A percentile compares a stretch with the other conserved stretches of the same genome.
Conservation (phyloP, 1,284 basidiomycete genomes). For the Inonotus hispidus region DNA sequence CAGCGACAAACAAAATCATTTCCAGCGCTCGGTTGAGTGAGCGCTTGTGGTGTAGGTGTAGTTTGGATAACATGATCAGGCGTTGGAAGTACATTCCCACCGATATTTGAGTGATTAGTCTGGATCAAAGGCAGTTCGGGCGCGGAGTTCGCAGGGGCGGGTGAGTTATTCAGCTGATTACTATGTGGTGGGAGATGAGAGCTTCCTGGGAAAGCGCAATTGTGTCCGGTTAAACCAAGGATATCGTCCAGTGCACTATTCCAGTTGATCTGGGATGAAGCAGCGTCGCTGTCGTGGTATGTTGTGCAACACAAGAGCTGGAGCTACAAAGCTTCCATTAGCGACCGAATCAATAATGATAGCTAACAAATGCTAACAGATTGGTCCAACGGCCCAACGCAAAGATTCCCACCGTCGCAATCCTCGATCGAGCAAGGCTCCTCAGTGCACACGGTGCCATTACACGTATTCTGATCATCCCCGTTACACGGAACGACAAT, state of each 20-base stretch:
- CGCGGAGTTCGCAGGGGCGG: neutral
- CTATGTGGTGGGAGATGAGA: neutral
- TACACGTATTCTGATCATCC: conserved; percentile 4
- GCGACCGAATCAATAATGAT: neutral
- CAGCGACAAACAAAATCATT: conserved; percentile 51
- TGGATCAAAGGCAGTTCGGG: neutral
- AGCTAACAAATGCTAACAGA: conserved; percentile 7
- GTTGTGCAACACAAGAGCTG: conserved; percentile 55
- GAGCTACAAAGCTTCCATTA: neutral
- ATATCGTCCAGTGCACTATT: conserved; percentile 9
- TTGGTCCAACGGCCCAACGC: conserved; percentile 10
- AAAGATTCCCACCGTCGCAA: conserved; percentile 13
- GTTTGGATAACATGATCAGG: neutral
- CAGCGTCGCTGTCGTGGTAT: conserved; percentile 38
- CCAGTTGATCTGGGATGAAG: conserved; percentile 11
- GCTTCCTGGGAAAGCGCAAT: neutral
- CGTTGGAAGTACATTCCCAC: neutral
- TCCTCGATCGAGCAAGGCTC: conserved; percentile 1
- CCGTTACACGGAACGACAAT: conserved; percentile 20
- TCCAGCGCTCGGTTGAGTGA: neutral
- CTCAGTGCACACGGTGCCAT: conserved; percentile 13
- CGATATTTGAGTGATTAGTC: neutral
- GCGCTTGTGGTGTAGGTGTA: neutral
- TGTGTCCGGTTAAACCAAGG: conserved; percentile 3
- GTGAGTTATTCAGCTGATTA: neutral